Conservation (phyloP, 2,329 filamentous ascomycete species). For the Hypoxylon sp. region DNA sequence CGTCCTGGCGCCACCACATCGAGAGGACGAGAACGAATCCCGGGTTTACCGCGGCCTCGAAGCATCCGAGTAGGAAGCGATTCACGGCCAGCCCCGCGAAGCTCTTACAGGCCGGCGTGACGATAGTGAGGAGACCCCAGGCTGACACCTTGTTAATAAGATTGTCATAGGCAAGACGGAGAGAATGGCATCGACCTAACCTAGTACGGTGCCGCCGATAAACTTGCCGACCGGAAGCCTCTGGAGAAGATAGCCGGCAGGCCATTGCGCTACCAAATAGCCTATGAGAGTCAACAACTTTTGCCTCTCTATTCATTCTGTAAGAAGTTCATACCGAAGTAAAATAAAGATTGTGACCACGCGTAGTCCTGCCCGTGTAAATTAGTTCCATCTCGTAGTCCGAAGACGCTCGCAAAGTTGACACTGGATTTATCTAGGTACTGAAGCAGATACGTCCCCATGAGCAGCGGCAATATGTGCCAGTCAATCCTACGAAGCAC, state of each 20-base stretch:
- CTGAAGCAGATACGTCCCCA: slow-evolving; percentile 52
- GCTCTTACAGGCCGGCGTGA: slow-evolving; percentile 46
- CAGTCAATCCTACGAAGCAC: slow-evolving; percentile 50
- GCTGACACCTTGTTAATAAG: slow-evolving; percentile 29
- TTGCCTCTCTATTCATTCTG: not conserved
- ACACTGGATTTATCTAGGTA: slow-evolving; percentile 57
- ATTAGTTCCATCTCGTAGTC: slow-evolving; percentile 60
- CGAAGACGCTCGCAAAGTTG: slow-evolving; percentile 64
- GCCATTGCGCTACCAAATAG: slow-evolving; percentile 48
- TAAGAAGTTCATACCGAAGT: slow-evolving; percentile 38
- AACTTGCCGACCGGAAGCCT: slow-evolving; percentile 46
- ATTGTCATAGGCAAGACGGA: not conserved
- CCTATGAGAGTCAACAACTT: slow-evolving; percentile 24
- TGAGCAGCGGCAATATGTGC: slow-evolving; percentile 49
- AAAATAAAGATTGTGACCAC: slow-evolving; percentile 57
- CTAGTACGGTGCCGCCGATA: slow-evolving; percentile 41
- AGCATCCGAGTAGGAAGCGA: slow-evolving; percentile 47
- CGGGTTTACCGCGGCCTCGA: slow-evolving; percentile 48
- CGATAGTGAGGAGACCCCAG: slow-evolving; percentile 48
- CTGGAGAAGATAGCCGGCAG: slow-evolving; percentile 47
- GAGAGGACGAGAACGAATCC: slow-evolving; percentile 45
- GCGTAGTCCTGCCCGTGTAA: slow-evolving; percentile 64
- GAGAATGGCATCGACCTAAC: slow-evolving; percentile 25
- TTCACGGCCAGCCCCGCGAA: slow-evolving; percentile 47
- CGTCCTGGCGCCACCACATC: slow-evolving; percentile 46